These are phyloP conservation scores for Ceratobasidium sp. DNA, from an alignment of 1,284 basidiomycete species.

Conservation along the genomic window DNA sequence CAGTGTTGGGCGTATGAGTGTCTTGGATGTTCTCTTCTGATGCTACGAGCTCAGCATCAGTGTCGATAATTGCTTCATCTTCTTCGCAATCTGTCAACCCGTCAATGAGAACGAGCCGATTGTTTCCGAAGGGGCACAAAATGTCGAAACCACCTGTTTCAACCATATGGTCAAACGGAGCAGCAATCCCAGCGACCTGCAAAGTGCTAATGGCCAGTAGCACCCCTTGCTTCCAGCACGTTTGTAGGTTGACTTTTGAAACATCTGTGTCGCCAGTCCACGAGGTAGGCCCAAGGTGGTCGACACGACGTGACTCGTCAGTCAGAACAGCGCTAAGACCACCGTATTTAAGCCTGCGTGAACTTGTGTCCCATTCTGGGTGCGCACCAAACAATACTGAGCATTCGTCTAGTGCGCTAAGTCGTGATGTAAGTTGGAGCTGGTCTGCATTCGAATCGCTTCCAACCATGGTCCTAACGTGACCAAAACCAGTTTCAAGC, in stretches of 20 bases:
- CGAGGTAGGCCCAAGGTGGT: conserved; percentile 56
- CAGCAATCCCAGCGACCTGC: background rate
- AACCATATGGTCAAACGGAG: background rate
- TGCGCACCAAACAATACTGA: conserved; percentile 57
- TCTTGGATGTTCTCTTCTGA: no score
- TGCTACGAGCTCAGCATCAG: no score
- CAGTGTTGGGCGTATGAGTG: no score
- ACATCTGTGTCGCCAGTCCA: conserved; percentile 55
- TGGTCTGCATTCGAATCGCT: conserved; percentile 58
- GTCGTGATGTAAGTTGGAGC: conserved; percentile 53
- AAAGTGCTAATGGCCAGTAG: background rate
- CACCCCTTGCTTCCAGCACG: conserved; percentile 54
- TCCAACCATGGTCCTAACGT: conserved; percentile 54
- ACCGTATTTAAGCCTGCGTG: conserved; percentile 53
- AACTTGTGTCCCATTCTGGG: conserved; percentile 58
- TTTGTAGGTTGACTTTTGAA: conserved; percentile 52
- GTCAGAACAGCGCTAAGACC: no score
- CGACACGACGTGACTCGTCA: conserved; percentile 49
- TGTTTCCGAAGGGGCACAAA: background rate
- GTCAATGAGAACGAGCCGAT: no score
- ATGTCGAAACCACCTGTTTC: background rate
- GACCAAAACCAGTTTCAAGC: conserved; percentile 52
- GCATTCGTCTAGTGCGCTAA: conserved; percentile 55
- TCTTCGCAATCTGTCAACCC: no score
- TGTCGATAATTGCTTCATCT: no score